Evolutionary conservation across 2,329 filamentous ascomycete genomes (phyloP).

Genomic region (Didymella segeticola): DNA sequence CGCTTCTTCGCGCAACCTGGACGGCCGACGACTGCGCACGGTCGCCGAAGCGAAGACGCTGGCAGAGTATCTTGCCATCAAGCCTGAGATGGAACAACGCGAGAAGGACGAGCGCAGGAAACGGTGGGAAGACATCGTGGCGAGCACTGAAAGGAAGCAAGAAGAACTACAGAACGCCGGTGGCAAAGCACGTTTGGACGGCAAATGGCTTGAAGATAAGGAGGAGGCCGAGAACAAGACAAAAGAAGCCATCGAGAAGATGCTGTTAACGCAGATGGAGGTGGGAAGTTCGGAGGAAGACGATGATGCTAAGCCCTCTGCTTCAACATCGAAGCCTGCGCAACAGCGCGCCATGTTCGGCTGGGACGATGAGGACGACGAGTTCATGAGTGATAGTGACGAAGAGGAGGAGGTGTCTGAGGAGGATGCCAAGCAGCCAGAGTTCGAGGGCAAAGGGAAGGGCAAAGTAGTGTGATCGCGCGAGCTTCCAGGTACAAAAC

Average conservation of each 20-base stretch:
- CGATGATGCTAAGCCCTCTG: conserved; percentile 32
- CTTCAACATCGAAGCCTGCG: conserved; percentile 38
- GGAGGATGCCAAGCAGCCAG: conserved; percentile 35
- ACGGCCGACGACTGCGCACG: conserved; percentile 86
- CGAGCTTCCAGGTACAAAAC: not conserved
- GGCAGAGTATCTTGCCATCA: conserved; percentile 92
- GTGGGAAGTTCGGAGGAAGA: conserved; percentile 49
- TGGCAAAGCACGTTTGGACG: conserved; percentile 71
- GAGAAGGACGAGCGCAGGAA: conserved; percentile 86
- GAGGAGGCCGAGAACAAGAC: conserved; percentile 88
- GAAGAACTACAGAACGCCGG: conserved; percentile 81
- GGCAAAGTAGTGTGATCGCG: conserved; percentile 43
- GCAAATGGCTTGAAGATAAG: conserved; percentile 94
- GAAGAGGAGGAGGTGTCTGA: conserved; percentile 53
- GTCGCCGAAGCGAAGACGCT: conserved; percentile 95
- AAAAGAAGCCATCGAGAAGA: conserved; percentile 71
- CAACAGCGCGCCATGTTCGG: conserved; percentile 68
- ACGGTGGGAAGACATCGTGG: conserved; percentile 88
- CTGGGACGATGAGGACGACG: conserved; percentile 75
- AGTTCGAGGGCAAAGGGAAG: conserved; percentile 52
- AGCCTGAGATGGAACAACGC: conserved; percentile 95
- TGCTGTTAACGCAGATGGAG: conserved; percentile 53
- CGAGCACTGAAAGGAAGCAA: conserved; percentile 80
- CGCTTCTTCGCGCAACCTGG: conserved; percentile 89
- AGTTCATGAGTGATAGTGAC: conserved; percentile 55